These are phyloP conservation scores for Hyaloscypha variabilis DNA, from an alignment of 495 filamentous ascomycete species.

Conservation along the genomic window DNA sequence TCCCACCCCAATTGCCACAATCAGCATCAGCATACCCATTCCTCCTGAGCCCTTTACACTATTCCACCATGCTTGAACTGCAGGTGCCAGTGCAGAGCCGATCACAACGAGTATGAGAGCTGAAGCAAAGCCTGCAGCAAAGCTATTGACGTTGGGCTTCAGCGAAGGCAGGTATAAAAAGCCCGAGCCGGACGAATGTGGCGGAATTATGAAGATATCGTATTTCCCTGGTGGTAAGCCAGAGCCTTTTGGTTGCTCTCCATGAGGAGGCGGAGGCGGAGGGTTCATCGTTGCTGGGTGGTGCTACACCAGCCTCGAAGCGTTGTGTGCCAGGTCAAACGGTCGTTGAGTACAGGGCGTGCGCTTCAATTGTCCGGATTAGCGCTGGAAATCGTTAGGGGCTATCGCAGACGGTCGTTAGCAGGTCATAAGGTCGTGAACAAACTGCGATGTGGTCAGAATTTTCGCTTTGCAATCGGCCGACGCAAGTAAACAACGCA, in stretches of 20 bases:
- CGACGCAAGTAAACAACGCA: neutral
- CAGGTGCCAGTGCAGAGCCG: slow-evolving; percentile 68
- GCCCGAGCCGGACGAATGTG: slow-evolving; percentile 86
- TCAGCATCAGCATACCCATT: slow-evolving; percentile 61
- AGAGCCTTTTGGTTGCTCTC: slow-evolving; percentile 57
- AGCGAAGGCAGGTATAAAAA: slow-evolving; percentile 94
- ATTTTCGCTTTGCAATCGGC: neutral
- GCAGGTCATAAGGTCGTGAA: slow-evolving; percentile 31
- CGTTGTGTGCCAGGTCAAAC: slow-evolving; percentile 13
- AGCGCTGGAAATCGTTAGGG: neutral
- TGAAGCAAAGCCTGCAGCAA: slow-evolving; percentile 78
- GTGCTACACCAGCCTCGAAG: slow-evolving; percentile 14
- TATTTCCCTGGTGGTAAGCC: slow-evolving; percentile 83
- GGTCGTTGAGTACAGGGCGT: slow-evolving; percentile 6
- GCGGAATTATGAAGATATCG: slow-evolving; percentile 96
- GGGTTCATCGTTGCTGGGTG: slow-evolving; percentile 41
- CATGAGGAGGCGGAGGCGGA: slow-evolving; percentile 68
- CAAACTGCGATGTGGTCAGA: slow-evolving; percentile 15
- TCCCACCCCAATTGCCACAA: slow-evolving; percentile 69
- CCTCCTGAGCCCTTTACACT: slow-evolving; percentile 63
- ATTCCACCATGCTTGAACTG: slow-evolving; percentile 67
- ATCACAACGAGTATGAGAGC: slow-evolving; percentile 70
- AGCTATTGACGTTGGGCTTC: slow-evolving; percentile 84
- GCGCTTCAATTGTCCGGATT: neutral
- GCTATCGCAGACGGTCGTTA: slow-evolving; percentile 29